Base-by-base conservation (phyloP, 2,329 filamentous ascomycete species). In the Pyrenochaeta sp. region DNA sequence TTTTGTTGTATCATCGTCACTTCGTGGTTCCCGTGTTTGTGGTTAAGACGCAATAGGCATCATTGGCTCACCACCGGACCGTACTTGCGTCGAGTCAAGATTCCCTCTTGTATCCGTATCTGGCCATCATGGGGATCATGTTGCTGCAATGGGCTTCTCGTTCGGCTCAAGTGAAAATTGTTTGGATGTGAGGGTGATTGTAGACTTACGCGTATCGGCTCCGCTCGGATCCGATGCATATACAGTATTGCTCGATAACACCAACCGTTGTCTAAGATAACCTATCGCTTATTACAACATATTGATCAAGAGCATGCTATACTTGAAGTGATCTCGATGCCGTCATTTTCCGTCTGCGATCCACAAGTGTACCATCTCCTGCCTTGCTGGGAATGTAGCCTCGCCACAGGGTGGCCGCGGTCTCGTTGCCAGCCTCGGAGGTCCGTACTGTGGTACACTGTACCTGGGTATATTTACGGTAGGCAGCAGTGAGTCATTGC, bases 401-500 rank as follows among this genome's bases (percentile, higher is more conserved):
- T 32, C 44, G 48, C 56, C 50, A 52, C 53, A 56, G 59, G 36
- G 34, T 60, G 42, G 49, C 45, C 15, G 39, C 27, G 8, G 36
- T 30, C 32, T 37, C 32, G 55, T 58, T 56, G 55, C 53, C 37
- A 42, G 50, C 50, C 53, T 56, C 32, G 32, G 50, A 57, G 19
- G 53, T 36, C 12, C 15, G 45, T 47, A 19, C 15, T 15, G 4
- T 13, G 36, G 44, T 46, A 37, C 12, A 28, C 24, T 42, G 36
- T 46, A 43, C 28, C 40, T 37, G 27, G 42, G 24, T 12, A 46
- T 27, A 48, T 3, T 34, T 49, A 9, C 39, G n/a, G 37, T 48
- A 61, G 61, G 61, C 58, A 64, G 40, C 58, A 59, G 59, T 65
- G 62, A 65, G 52, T 65, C 62, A 65, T 55, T 19, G 48, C 13